Conservation (phyloP, 2,329 filamentous ascomycete genomes). For the Lanzia echinophila region DNA sequence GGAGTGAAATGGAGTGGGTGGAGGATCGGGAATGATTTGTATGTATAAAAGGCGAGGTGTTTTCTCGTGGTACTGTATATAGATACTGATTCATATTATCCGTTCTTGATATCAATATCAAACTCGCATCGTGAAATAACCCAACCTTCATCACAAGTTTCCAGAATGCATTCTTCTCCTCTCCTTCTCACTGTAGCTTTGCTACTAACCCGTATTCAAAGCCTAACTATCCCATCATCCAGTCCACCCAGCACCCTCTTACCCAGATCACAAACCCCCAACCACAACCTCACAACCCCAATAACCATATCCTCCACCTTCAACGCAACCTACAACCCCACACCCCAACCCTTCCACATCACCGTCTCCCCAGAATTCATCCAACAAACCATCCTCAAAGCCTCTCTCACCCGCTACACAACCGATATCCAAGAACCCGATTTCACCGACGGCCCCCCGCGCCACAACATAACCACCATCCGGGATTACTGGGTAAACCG, state of each 20-base stretch:
- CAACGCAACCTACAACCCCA: not conserved
- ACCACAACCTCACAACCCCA: not conserved
- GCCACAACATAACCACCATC: conserved; percentile 5
- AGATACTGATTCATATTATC: no score
- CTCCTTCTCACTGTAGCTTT: no score
- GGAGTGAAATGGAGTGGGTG: no score
- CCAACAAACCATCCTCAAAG: conserved; percentile 2
- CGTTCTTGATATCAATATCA: no score
- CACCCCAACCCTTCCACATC: conserved; percentile 5
- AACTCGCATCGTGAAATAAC: no score
- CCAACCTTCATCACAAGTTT: no score
- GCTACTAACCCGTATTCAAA: no score
- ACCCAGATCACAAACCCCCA: not conserved
- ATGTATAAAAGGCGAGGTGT: no score
- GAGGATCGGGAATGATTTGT: no score
- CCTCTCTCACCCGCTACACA: conserved; percentile 3
- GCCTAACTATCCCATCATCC: no score
- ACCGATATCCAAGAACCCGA: conserved; percentile 6
- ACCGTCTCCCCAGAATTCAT: conserved; percentile 10
- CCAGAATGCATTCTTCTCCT: no score
- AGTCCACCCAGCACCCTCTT: not conserved
- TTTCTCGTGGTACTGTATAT: no score
- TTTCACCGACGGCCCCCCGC: conserved; percentile 7
- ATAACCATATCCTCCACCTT: not conserved
- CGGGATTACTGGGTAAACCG: conserved; percentile 25